Evolutionary conservation across 2,329 filamentous ascomycete species (phyloP).

Genomic region (Cercospora canescens): DNA sequence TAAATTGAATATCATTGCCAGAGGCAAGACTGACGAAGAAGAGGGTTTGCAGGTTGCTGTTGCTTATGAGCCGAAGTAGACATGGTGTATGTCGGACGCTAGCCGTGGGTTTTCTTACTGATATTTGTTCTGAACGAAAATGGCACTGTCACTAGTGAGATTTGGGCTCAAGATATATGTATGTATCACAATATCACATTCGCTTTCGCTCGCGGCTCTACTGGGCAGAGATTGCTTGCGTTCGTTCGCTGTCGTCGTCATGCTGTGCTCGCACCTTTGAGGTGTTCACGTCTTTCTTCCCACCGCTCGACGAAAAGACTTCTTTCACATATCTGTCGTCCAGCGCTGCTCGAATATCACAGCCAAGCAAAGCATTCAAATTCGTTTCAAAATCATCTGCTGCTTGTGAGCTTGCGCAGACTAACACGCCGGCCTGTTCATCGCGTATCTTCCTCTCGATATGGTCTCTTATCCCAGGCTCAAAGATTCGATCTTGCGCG

Average conservation of each 20-base stretch:
- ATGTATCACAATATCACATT: no score
- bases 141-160: no score
- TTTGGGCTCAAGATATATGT: no score
- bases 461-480: not conserved
- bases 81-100: not conserved
- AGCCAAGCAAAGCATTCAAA: not conserved
- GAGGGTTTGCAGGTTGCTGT: not conserved
- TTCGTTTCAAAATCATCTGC: not conserved
- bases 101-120: not conserved
- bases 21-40: not conserved
- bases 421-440: not conserved
- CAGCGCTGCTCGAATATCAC: not conserved
- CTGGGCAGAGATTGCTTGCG: no score
- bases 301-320: not conserved
- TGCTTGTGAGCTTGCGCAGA: not conserved
- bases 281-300: no score
- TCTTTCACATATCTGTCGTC: slow-evolving; percentile 1
- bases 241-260: not conserved
- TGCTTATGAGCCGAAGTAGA: not conserved
- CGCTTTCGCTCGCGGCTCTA: no score
- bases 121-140: not conserved
- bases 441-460: not conserved
- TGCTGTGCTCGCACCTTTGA: not conserved
- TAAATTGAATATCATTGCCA: not conserved
- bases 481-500: not conserved